Evolutionary conservation across 148 eudicot species (phyloP).

Genomic region (Silene uniflora): DNA sequence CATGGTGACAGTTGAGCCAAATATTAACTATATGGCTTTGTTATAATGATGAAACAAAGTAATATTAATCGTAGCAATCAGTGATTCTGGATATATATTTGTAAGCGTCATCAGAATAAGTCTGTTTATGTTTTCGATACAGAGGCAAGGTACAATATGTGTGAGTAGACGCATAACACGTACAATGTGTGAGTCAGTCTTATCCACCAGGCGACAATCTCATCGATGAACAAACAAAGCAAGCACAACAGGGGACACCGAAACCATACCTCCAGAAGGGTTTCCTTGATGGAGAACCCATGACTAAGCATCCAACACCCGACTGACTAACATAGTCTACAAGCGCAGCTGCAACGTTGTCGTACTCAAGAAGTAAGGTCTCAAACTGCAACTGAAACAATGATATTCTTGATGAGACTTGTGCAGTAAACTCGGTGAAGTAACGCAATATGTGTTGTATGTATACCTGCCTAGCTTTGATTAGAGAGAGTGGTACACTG

Average conservation of each 20-base stretch:
- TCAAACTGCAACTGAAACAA: slow-evolving; percentile 43
- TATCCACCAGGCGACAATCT: too few species aligned
- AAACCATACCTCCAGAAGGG: slow-evolving; percentile 44
- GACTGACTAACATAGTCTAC: slow-evolving; percentile 42
- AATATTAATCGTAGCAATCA: too few species aligned
- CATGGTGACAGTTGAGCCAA: too few species aligned
- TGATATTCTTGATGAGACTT: background rate
- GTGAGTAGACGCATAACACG: too few species aligned
- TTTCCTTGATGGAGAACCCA: slow-evolving; percentile 58
- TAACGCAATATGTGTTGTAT: background rate
- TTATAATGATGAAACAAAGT: too few species aligned
- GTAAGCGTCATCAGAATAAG: too few species aligned
- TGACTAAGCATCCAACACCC: slow-evolving; percentile 46
- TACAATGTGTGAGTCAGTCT: too few species aligned
- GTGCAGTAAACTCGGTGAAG: background rate
- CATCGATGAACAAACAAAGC: background rate
- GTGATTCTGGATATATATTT: too few species aligned
- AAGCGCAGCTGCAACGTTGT: slow-evolving; percentile 51
- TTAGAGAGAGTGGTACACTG: background rate
- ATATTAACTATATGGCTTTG: too few species aligned
- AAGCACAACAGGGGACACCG: background rate
- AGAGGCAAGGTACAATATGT: too few species aligned
- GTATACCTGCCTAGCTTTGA: too few species aligned
- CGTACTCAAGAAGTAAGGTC: slow-evolving; percentile 65
- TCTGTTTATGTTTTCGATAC: too few species aligned